Evolutionary conservation across 495 filamentous ascomycete species (phyloP), one percentile per base, ranked within the genome.

Genomic region (Lepraria neglecta): DNA sequence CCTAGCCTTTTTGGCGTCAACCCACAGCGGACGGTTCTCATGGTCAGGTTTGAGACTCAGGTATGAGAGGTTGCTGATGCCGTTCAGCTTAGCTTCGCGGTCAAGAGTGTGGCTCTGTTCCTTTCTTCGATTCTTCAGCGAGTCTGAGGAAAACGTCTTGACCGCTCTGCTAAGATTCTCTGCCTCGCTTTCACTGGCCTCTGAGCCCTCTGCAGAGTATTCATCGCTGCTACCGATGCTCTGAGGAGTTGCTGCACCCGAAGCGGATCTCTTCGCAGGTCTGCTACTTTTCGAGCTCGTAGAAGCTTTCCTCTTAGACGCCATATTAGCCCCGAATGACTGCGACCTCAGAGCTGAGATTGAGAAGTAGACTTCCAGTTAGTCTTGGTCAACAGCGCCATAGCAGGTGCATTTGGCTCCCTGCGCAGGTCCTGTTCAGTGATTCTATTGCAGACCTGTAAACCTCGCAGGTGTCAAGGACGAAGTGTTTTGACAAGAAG

Each of bases 21-120:
- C 91, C 88, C 89, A 97, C 51, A 98, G 77, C 27, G 94, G 94
- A 14, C 94, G 86, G 65, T 87, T 87, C 48, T 83, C 82, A 78
- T 95, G 91, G 71, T 97, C 92, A 7, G 84, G 83, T 73, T 96
- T 97, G 62, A 98, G 79, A 27, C 78, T 71, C 4, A 96, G 78
- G 61, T 87, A 86, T 6, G 87, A 88, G 67, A 92, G 91, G 72
- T 98, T 92, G 62, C 84, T 85, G 65, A 85, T 81, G 27, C 80
- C 81, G 69, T 48, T 65, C 24, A 58, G n/a, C 55, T 61, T 65
- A 85, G 87, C 33, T 78, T 78, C 65, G 45, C 72, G 74, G 64
- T 78, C 81, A 65, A 33, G 68, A 64, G 43, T 69, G 61, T 75
- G 78, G 67, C 70, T 76, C 45, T 74, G 65, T 6, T 63, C 61